Percentiles rank a stretch among this genome's conserved stretches.
phyloP scores from a whole-genome alignment of 2,329 filamentous ascomycete genomes.

The Onygenales sp. region DNA sequence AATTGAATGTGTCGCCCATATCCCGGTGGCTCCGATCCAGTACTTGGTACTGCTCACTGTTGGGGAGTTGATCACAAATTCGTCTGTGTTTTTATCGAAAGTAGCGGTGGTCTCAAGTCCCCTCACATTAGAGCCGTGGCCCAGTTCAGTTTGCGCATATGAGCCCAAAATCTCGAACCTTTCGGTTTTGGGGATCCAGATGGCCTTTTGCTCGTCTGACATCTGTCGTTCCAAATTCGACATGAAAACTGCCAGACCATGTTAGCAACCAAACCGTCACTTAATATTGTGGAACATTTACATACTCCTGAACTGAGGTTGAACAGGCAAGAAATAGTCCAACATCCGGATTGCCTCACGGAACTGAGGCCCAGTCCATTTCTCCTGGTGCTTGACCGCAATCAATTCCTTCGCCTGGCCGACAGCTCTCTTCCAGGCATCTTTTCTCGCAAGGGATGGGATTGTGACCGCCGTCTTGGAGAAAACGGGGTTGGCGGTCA shows the following conservation, averaged over 20 bases:
- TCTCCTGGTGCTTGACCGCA: conserved; percentile 11
- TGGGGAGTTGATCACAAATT: conserved; percentile 23
- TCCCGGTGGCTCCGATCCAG: conserved; percentile 22
- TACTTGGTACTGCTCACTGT: conserved; percentile 20
- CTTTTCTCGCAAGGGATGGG: conserved; percentile 15
- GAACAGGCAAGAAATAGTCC: conserved; percentile 16
- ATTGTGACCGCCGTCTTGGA: conserved; percentile 12
- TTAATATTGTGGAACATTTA: not conserved
- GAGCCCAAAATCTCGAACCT: conserved; percentile 20
- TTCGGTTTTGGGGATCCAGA: conserved; percentile 17
- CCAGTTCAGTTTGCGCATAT: conserved; percentile 23
- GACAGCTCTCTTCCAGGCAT: conserved; percentile 14
- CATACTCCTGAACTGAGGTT: conserved; percentile 15
- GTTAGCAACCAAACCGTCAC: not conserved
- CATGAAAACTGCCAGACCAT: conserved; percentile 11
- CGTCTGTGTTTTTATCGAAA: conserved; percentile 18
- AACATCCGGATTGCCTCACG: conserved; percentile 13
- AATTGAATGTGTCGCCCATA: conserved; percentile 20
- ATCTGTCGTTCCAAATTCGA: conserved; percentile 17
- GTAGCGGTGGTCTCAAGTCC: conserved; percentile 25
- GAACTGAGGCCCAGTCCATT: conserved; percentile 15
- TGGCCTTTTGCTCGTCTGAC: conserved; percentile 16
- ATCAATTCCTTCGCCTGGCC: conserved; percentile 14
- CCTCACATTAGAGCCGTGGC: conserved; percentile 22
- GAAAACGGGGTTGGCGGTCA: conserved; percentile 14